phyloP scores from a whole-genome alignment of 768 basidiomycete genomes.

The Neoboletus subvelutipes region DNA sequence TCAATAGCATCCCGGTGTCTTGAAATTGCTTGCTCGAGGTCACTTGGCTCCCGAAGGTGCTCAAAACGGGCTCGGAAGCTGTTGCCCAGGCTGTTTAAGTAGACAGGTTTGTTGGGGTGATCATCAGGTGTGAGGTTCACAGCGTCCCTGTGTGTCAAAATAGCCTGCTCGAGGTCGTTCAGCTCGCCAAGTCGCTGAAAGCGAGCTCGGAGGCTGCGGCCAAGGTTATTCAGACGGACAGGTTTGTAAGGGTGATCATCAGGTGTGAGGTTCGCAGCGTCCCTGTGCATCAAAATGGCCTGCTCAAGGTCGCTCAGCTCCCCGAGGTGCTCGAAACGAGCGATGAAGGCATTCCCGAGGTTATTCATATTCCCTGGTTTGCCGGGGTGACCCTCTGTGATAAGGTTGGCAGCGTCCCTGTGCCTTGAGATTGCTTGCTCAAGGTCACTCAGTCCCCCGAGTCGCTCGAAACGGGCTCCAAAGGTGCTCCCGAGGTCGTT shows the following conservation, averaged over 20 bases:
- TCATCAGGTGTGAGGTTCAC: not conserved
- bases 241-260: not conserved
- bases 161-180: not conserved
- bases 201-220: not conserved
- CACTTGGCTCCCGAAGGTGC: not conserved
- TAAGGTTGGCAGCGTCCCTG: not conserved
- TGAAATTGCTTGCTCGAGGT: constrained; percentile 2
- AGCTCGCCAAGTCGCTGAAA: not conserved
- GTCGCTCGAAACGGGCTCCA: not conserved
- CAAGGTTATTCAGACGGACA: not conserved
- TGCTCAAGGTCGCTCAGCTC: not conserved
- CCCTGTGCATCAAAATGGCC: not conserved
- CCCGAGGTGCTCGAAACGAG: not conserved
- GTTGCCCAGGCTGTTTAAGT: not conserved
- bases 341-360: not conserved
- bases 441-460: not conserved
- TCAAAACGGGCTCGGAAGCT: not conserved
- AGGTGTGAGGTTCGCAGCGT: not conserved
- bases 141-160: not conserved
- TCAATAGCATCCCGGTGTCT: not conserved
- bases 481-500: not conserved
- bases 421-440: not conserved
- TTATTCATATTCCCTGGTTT: not conserved
- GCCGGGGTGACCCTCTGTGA: not conserved
- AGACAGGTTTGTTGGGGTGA: not conserved